Evolutionary conservation across 2,329 filamentous ascomycete genomes (phyloP).

Genomic region (Graphilbum ipis-grandicollis): DNA sequence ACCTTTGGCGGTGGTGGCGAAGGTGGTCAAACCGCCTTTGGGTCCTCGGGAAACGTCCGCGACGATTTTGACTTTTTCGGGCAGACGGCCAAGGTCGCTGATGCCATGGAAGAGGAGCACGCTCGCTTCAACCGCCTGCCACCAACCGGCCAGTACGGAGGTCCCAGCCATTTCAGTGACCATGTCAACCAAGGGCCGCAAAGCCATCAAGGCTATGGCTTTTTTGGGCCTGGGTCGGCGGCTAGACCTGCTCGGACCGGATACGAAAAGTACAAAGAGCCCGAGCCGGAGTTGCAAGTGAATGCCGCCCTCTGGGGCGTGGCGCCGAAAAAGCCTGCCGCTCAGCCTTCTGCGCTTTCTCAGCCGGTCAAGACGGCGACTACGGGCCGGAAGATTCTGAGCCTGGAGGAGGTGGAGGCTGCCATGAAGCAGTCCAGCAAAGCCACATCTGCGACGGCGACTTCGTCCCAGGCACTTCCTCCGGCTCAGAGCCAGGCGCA

Average conservation of each 20-base stretch:
- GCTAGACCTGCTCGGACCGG: constrained; percentile 61
- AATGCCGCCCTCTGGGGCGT: constrained; percentile 88
- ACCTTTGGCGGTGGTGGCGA: constrained; percentile 49
- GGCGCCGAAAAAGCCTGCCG: constrained; percentile 39
- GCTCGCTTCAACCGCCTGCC: constrained; percentile 64
- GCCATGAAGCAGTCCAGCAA: constrained; percentile 61
- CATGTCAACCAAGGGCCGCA: constrained; percentile 5
- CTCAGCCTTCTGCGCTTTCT: constrained; percentile 11
- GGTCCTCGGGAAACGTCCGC: constrained; percentile 38
- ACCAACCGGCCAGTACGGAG: constrained; percentile 32
- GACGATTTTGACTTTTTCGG: constrained; percentile 98
- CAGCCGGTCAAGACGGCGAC: constrained; percentile 10
- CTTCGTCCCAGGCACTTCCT: constrained; percentile 16
- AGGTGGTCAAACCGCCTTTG: constrained; percentile 11
- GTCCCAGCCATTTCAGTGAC: constrained; percentile 6
- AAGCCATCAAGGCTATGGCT: constrained; percentile 10
- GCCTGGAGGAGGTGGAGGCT: constrained; percentile 90
- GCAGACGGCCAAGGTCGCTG: constrained; percentile 70
- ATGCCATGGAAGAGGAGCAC: constrained; percentile 82
- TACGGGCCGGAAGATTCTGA: constrained; percentile 65
- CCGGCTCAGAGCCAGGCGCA: constrained; percentile 11
- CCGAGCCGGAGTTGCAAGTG: constrained; percentile 77
- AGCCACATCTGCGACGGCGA: constrained; percentile 20
- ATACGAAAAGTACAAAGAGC: constrained; percentile 83
- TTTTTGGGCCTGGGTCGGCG: constrained; percentile 9